Evolutionary conservation across 768 basidiomycete species (phyloP), one percentile per base, ranked within the genome.

Genomic region (Dentipellis sp.): DNA sequence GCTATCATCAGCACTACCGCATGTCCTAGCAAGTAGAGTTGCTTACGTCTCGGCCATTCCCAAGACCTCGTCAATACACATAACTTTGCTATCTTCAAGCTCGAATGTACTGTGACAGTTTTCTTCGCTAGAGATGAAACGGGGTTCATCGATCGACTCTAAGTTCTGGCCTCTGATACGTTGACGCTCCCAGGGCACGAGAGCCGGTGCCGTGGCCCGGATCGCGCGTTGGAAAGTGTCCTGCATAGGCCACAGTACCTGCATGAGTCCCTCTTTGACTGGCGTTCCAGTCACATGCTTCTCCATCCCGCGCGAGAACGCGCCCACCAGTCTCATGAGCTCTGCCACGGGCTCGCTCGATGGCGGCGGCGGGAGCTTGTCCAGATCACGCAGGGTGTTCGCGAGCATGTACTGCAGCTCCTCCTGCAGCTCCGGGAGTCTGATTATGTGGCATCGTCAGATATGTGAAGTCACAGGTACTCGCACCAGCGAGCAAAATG

Each of bases 351-450:
- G 78, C 50, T 87, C 78, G 1, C 58, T 59, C 0, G 83, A 78
- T 0, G 83, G 83, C 0, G 75, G 72, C n/a, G 62, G 72, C 0
- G 85, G 83, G 2, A 77, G 66, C 8, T 34, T 4, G 0, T 38
- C 34, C 0, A 76, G 21, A 17, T 58, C 64, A 0, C 60, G 40
- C 0, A 72, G 68, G 0, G 77, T 73, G 10, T 62, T 64, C 0
- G 63, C 55, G 1, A 84, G 73, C 0, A 74, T 64, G 0, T 62
- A 69, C 21, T 76, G 71, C 14, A 86, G 66, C 56, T 85, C 84
- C 0, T 76, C 69, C 51, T 80, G 77, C 11, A 87, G 80, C 56
- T 78, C 70, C 0, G 85, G 86, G 0, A 88, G 72, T 47, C 86
- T 87, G n/a, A n/a, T n/a, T n/a, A n/a, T n/a, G n/a, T n/a, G n/a